Evolutionary conservation across 805 yeast genomes (phyloP), one percentile per base, ranked within the genome.

Genomic region (Myxozyma udenii): DNA sequence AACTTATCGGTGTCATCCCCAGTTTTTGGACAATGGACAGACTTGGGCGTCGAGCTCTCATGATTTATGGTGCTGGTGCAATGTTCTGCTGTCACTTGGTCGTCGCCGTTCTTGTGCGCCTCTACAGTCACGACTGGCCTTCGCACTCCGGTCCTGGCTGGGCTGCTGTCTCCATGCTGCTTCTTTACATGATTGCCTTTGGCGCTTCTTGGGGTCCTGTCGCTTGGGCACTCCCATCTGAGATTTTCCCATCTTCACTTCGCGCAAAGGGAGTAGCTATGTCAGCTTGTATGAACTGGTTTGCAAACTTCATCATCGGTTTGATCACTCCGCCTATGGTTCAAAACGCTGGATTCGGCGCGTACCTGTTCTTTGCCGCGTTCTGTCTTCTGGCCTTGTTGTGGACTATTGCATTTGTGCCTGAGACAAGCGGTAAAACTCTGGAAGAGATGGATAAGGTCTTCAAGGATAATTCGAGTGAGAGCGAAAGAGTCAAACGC

Each of bases 241-340:
- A 83, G 68, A 74, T 83, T 48, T 82, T 67, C 60, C 84, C 78
- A 74, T 72, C 78, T 46, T 75, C 83, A 71, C 78, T 81, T 62
- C 78, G 89, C 73, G 84, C 87, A 50, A 77, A 83, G 60, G 83
- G 84, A 48, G 73, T 83, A n/a, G 73, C 83, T 19, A 69, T 78
- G 36, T 71, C 80, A 21, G 80, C 87, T 3, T 74, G 85, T 60
- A 78, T 84, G 47, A 83, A 83, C 73, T 83, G 87, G 61, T 36
- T 44, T 51, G 76, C 76, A 63, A 83, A 83, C 79, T 59, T 57
- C 45, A 41, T 46, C 33, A 48, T 58, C 19, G 62, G 44, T 6
- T 68, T 77, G 54, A 76, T 78, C 37, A 81, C 78, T 28, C 76
- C 79, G 76, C 72, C 76, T 50, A 76, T 80, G 6, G 81, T 57